Conservation (phyloP, 495 filamentous ascomycete species). For the Letharia columbiana region DNA sequence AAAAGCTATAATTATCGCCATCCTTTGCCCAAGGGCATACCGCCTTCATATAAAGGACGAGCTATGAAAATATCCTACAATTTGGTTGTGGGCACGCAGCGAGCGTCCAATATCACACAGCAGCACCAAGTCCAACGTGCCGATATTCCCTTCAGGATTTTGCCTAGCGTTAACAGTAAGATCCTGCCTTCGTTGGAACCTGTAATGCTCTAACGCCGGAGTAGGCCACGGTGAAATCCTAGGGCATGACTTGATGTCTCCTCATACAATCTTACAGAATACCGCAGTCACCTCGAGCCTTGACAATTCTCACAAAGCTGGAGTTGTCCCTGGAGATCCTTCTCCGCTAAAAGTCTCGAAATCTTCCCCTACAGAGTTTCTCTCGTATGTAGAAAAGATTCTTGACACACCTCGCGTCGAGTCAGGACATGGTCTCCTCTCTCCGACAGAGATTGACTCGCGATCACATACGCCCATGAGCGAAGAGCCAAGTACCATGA, state of each 20-base stretch:
- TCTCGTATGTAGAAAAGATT: constrained; percentile 73
- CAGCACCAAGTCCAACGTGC: constrained; percentile 81
- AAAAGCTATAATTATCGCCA: constrained; percentile 80
- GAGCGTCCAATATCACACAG: constrained; percentile 65
- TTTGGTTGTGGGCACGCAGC: constrained; percentile 83
- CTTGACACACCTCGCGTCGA: constrained; percentile 52
- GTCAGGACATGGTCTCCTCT: constrained; percentile 54
- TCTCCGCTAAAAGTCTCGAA: constrained; percentile 10
- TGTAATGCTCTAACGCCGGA: constrained; percentile 23
- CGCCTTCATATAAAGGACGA: constrained; percentile 83
- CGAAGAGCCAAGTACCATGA: constrained; percentile 50
- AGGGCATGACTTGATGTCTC: constrained; percentile 84
- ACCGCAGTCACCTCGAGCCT: constrained; percentile 45
- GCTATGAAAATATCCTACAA: constrained; percentile 92
- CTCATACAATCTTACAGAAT: constrained; percentile 83
- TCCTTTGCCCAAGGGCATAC: constrained; percentile 73
- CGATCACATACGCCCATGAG: constrained; percentile 37
- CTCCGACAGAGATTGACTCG: constrained; percentile 49
- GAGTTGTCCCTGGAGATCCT: constrained; percentile 25
- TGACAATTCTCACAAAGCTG: constrained; percentile 34
- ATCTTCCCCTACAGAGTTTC: constrained; percentile 50
- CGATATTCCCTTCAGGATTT: constrained; percentile 88
- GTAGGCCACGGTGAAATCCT: constrained; percentile 56
- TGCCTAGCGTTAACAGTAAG: constrained; percentile 75
- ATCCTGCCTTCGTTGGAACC: neutral